These are phyloP conservation scores for Phanerochaete carnosa DNA, from an alignment of 768 basidiomycete species.

Conservation along the genomic window DNA sequence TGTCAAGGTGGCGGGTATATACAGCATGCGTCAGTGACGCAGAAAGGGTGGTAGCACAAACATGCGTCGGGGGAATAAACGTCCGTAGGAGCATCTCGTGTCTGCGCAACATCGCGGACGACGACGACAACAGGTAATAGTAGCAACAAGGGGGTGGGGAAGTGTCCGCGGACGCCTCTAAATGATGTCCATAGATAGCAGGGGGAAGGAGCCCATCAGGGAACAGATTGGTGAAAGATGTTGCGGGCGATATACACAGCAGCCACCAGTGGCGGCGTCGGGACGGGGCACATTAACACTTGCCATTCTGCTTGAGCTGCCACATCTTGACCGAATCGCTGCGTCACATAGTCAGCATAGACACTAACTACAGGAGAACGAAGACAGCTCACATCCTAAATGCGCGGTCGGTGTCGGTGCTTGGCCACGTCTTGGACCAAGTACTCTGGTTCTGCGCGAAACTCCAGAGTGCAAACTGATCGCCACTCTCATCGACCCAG, in stretches of 20 bases:
- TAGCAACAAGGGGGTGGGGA: not conserved
- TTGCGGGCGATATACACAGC: not conserved
- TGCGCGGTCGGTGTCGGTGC: slow-evolving; percentile 54
- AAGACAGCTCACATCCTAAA: slow-evolving; percentile 55
- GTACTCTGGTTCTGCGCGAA: slow-evolving; percentile 57
- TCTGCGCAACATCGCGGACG: not conserved
- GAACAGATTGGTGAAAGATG: no score
- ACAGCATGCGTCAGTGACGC: no score
- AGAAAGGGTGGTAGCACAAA: no score
- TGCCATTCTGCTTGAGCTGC: slow-evolving; percentile 22
- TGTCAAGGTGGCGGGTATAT: no score
- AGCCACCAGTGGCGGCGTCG: no score
- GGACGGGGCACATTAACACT: not conserved
- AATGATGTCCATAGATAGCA: not conserved
- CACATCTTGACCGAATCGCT: slow-evolving; percentile 37
- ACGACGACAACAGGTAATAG: not conserved
- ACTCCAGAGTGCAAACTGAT: slow-evolving; percentile 61
- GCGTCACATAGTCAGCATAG: not conserved
- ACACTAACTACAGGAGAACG: not conserved
- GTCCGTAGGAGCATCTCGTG: no score
- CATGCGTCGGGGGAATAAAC: not conserved
- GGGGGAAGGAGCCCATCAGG: not conserved
- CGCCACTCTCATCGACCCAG: slow-evolving; percentile 61
- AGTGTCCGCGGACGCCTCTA: not conserved
- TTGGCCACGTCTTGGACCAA: slow-evolving; percentile 79